Conservation (phyloP, 768 basidiomycete genomes). For the Suillus variegatus region DNA sequence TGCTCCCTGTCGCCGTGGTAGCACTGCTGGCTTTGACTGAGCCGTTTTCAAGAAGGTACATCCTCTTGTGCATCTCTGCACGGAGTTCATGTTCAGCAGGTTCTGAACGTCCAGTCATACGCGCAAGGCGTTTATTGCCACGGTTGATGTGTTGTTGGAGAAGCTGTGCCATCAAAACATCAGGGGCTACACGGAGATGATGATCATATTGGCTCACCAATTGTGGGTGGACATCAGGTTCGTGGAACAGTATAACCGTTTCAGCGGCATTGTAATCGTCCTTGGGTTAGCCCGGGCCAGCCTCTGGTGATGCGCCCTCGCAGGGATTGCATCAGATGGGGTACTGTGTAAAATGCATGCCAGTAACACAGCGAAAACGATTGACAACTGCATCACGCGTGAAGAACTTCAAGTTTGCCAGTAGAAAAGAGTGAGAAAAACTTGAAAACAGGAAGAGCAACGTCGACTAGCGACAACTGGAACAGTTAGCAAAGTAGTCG, state of each 20-base stretch:
- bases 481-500: neutral
- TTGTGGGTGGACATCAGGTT: slow-evolving; percentile 41
- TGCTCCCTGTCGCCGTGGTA: slow-evolving; percentile 9
- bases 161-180: slow-evolving; percentile 38
- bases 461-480: slow-evolving; percentile 17
- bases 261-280: slow-evolving; percentile 44
- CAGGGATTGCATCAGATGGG: slow-evolving; percentile 30
- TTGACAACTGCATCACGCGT: slow-evolving; percentile 53
- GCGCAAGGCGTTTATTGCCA: slow-evolving; percentile 61
- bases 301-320: slow-evolving; percentile 13
- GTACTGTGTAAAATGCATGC: slow-evolving; percentile 50
- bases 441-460: neutral
- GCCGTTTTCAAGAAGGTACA: slow-evolving; percentile 37
- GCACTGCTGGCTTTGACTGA: slow-evolving; percentile 5
- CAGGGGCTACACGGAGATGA: neutral
- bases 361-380: slow-evolving; percentile 53
- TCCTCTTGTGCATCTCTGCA: slow-evolving; percentile 43
- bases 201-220: slow-evolving; percentile 34
- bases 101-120: slow-evolving; percentile 60
- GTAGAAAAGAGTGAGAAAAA: neutral
- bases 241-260: slow-evolving; percentile 33
- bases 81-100: slow-evolving; percentile 52
- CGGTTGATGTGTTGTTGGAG: slow-evolving; percentile 75
- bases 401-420: neutral
- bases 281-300: slow-evolving; percentile 19